These are phyloP conservation scores for Dothistroma septosporum DNA, from an alignment of 2,329 filamentous ascomycete genomes.

Conservation along the genomic window DNA sequence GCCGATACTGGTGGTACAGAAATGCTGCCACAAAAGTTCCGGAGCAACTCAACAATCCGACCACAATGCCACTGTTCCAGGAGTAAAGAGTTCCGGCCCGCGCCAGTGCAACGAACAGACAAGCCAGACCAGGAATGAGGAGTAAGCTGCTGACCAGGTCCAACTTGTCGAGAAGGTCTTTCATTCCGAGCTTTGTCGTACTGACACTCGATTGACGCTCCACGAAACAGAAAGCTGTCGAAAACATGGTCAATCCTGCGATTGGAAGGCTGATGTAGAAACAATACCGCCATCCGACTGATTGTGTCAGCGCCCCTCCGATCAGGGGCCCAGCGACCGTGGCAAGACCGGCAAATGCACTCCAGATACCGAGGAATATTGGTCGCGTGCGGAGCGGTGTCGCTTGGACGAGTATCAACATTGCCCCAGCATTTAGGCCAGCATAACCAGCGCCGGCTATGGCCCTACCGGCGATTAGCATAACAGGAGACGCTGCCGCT, in stretches of 20 bases:
- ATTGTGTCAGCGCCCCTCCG: slow-evolving; percentile 36
- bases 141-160: slow-evolving; percentile 35
- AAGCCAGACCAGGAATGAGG: slow-evolving; percentile 8
- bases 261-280: slow-evolving; percentile 35
- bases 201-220: background rate
- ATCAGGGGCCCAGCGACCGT: slow-evolving; percentile 32
- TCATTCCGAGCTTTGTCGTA: background rate
- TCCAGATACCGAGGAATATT: slow-evolving; percentile 25
- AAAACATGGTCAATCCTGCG: slow-evolving; percentile 22
- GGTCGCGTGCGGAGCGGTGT: slow-evolving; percentile 31
- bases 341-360: slow-evolving; percentile 28
- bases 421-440: slow-evolving; percentile 22
- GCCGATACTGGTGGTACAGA: slow-evolving; percentile 30
- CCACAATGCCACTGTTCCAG: slow-evolving; percentile 34
- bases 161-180: slow-evolving; percentile 22
- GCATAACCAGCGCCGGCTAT: slow-evolving; percentile 30
- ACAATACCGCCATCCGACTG: slow-evolving; percentile 37
- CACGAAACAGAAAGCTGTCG: slow-evolving; percentile 5
- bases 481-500: slow-evolving; percentile 27
- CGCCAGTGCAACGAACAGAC: slow-evolving; percentile 24
- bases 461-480: slow-evolving; percentile 33
- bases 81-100: slow-evolving; percentile 38
- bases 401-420: slow-evolving; percentile 19
- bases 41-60: slow-evolving; percentile 34
- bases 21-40: slow-evolving; percentile 34